Evolutionary conservation across 169 alveolate genomes (phyloP).

Genomic region (Cryptosporidium ubiquitum): DNA sequence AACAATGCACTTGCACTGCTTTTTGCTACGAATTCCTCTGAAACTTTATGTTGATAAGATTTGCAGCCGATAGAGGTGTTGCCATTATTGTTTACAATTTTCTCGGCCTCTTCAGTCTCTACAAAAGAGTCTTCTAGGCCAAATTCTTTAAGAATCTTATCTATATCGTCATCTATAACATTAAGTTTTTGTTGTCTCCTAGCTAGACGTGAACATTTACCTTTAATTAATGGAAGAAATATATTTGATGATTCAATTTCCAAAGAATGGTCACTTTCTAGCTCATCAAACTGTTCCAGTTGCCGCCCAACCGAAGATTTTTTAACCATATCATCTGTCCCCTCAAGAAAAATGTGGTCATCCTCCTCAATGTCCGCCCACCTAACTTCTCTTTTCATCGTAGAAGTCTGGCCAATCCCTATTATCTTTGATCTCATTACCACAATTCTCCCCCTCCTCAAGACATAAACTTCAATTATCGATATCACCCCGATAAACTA

Average conservation of each 20-base stretch:
- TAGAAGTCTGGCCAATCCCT: neutral
- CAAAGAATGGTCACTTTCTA: neutral
- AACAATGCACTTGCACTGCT: conserved; percentile 5
- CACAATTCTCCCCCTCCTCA: conserved; percentile 3
- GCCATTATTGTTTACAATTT: neutral
- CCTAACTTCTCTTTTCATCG: neutral
- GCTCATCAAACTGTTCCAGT: neutral
- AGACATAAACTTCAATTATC: neutral
- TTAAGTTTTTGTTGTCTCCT: neutral
- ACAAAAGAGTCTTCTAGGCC: neutral
- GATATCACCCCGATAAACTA: neutral
- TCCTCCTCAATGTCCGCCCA: conserved; percentile 31
- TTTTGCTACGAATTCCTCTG: neutral
- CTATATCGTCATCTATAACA: neutral
- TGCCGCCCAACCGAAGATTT: neutral
- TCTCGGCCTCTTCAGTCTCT: neutral
- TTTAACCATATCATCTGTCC: neutral
- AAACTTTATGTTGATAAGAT: neutral
- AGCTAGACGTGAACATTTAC: neutral
- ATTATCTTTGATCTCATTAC: neutral
- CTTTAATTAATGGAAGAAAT: neutral
- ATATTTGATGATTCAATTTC: neutral
- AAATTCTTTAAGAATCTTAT: neutral
- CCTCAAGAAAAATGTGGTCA: neutral
- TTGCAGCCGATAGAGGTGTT: neutral